Percentiles rank a stretch among this genome's conserved stretches.
phyloP scores from a whole-genome alignment of 768 basidiomycete genomes.

The Megacollybia marginata region DNA sequence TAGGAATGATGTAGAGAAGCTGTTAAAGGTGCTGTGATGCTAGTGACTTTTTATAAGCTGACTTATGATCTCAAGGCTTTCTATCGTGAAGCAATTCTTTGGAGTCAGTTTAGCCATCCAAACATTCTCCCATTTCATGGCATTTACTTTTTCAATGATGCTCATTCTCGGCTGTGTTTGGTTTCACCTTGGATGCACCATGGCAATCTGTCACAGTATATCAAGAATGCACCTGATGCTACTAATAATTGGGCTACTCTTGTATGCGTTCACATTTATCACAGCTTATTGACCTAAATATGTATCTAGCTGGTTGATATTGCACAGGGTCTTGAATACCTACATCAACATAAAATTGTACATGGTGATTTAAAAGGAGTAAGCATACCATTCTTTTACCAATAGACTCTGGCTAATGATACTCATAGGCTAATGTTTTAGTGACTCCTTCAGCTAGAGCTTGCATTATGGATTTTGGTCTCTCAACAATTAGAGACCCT shows the following conservation, averaged over 20 bases:
- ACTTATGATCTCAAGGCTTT: constrained; percentile 13
- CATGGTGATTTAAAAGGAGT: no score
- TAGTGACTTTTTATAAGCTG: neutral
- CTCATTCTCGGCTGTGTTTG: no score
- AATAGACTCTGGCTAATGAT: neutral
- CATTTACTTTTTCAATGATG: constrained; percentile 12
- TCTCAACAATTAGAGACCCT: neutral
- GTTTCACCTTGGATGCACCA: no score
- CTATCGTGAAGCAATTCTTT: constrained; percentile 23
- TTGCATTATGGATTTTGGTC: no score
- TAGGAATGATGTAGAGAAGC: neutral
- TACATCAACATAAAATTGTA: no score
- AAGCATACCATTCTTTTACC: neutral
- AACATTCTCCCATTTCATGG: no score
- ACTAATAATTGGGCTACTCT: no score
- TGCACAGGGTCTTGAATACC: no score
- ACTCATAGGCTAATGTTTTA: constrained; percentile 1
- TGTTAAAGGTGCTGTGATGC: constrained; percentile 1
- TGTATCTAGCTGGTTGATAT: constrained; percentile 3
- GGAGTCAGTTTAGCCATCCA: constrained; percentile 24
- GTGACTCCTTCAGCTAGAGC: neutral
- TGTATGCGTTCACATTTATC: neutral
- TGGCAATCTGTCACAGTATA: constrained; percentile 11
- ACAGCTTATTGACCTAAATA: neutral
- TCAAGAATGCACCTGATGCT: neutral